These are phyloP conservation scores for Lippia alba DNA, from an alignment of 305 asterid species.

Conservation along the genomic window DNA sequence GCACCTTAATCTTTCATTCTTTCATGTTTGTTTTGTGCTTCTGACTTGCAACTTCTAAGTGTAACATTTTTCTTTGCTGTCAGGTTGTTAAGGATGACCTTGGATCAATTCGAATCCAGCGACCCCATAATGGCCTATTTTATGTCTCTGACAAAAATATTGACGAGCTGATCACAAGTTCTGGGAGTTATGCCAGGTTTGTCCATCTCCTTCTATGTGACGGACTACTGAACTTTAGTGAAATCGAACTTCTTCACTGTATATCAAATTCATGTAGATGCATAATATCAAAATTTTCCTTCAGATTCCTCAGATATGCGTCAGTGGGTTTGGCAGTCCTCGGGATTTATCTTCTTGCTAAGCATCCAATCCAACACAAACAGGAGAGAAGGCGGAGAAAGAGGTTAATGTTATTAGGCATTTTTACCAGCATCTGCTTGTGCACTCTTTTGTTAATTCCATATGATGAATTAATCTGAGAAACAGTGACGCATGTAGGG, in stretches of 20 bases:
- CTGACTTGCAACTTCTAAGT: slow-evolving; percentile 8
- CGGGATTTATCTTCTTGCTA: slow-evolving; percentile 83
- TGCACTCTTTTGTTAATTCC: slow-evolving; percentile 2
- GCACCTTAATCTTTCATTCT: slow-evolving; percentile 14
- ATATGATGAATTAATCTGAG: background rate
- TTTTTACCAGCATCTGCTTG: slow-evolving; percentile 10
- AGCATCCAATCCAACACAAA: slow-evolving; percentile 65
- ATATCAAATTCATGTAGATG: too few relatives aligned
- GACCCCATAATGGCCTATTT: slow-evolving; percentile 95
- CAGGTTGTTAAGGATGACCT: slow-evolving; percentile 96
- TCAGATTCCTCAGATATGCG: slow-evolving; percentile 92
- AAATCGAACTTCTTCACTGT: too few relatives aligned
- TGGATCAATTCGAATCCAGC: slow-evolving; percentile 88
- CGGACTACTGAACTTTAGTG: background rate
- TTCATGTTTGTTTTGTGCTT: slow-evolving; percentile 16
- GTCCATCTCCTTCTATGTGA: slow-evolving; percentile 30
- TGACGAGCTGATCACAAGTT: slow-evolving; percentile 94
- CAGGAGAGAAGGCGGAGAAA: slow-evolving; percentile 93
- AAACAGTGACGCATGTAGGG: slow-evolving; percentile 58
- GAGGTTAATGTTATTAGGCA: slow-evolving; percentile 50
- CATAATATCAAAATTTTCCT: background rate
- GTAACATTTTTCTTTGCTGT: slow-evolving; percentile 20
- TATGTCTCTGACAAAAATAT: slow-evolving; percentile 85
- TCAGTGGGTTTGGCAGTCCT: slow-evolving; percentile 78
- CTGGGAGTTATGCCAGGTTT: slow-evolving; percentile 99